Evolutionary conservation across 345 rosid genomes (phyloP).

Genomic region (Rubroshorea leprosula): DNA sequence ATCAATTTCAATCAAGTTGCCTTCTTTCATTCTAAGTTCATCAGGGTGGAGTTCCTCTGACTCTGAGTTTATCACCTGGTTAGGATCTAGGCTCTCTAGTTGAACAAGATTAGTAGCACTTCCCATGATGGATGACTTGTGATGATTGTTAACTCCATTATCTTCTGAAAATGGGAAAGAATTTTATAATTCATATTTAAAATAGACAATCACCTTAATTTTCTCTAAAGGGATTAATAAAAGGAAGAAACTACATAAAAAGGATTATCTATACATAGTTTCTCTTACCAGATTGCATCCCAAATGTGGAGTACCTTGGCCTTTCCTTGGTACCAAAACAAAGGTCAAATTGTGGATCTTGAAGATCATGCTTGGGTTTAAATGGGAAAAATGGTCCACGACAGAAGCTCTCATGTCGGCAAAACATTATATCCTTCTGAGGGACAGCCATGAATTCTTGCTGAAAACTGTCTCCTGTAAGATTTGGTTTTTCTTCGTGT

Average conservation of each 20-base stretch:
- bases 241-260: not conserved
- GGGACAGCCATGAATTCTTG: constrained; percentile 44
- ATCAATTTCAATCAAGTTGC: too few species aligned
- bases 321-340: constrained; percentile 3
- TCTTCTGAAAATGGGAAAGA: constrained; percentile 22
- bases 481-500: constrained; percentile 60
- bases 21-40: too few species aligned
- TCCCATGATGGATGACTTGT: constrained; percentile 8
- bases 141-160: constrained; percentile 28
- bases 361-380: constrained; percentile 27
- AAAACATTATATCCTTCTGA: constrained; percentile 43
- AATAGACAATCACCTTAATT: too few species aligned
- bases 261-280: not conserved
- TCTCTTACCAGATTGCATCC: constrained; percentile 17
- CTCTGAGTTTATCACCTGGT: constrained; percentile 1
- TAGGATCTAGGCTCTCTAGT: constrained; percentile 20
- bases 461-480: constrained; percentile 54
- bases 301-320: constrained; percentile 10
- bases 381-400: constrained; percentile 14
- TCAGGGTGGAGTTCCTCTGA: not conserved
- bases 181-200: not conserved
- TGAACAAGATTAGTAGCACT: constrained; percentile 26
- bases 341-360: not conserved
- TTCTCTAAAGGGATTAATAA: not conserved
- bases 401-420: constrained; percentile 68